phyloP scores from a whole-genome alignment of 805 yeast species.

The Helenozyma baotianmanensis region DNA sequence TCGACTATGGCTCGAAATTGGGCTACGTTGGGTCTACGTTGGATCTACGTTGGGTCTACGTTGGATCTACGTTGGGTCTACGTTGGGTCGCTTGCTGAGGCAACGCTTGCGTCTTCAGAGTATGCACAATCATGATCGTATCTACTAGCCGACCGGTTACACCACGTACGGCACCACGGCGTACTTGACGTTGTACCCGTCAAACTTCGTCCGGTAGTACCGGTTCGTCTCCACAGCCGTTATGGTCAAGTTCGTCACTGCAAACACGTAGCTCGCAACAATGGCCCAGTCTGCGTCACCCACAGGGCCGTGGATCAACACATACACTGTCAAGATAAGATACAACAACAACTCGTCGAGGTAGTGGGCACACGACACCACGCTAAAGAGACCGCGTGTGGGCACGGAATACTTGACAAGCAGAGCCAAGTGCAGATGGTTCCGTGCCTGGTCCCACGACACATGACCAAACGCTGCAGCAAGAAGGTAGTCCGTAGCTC shows the following conservation, averaged over 20 bases:
- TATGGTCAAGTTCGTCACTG: conserved; percentile 45
- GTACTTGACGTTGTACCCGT: conserved; percentile 24
- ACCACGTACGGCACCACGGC: conserved; percentile 36
- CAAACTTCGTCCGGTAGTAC: conserved; percentile 39
- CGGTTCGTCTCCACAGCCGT: conserved; percentile 51
- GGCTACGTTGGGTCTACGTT: no score
- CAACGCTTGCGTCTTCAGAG: no score
- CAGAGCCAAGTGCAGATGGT: conserved; percentile 47
- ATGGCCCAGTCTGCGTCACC: conserved; percentile 18
- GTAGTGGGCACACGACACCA: conserved; percentile 64
- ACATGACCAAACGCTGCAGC: conserved; percentile 26
- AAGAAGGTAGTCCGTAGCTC: background rate
- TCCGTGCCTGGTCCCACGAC: conserved; percentile 49
- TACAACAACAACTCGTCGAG: conserved; percentile 62
- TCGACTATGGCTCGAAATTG: no score
- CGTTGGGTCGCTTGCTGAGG: no score
- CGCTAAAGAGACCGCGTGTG: conserved; percentile 41
- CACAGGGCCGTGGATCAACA: conserved; percentile 9
- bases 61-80: no score
- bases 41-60: no score
- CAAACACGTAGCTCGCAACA: conserved; percentile 26
- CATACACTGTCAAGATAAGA: conserved; percentile 24
- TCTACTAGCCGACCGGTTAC: conserved; percentile 11
- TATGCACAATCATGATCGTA: no score
- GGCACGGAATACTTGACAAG: conserved; percentile 59